Evolutionary conservation across 2,329 filamentous ascomycete genomes (phyloP), one percentile per base, ranked within the genome.

Genomic region (Diaporthe sp.): DNA sequence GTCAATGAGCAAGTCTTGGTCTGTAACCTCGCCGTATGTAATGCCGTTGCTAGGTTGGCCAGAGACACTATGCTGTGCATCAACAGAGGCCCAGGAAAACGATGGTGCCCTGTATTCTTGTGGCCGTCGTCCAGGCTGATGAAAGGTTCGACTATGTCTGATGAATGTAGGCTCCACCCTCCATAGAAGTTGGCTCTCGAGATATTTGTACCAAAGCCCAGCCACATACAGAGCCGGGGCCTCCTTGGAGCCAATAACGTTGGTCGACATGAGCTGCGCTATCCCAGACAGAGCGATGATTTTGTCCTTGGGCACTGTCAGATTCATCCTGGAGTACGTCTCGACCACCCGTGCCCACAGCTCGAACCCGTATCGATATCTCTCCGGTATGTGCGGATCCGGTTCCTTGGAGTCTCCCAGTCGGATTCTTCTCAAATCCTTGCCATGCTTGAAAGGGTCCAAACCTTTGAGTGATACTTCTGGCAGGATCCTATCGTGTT

Each of bases 251-350:
- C 70, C 62, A 10, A 72, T 5, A 4, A 68, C 12, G 1, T 25
- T 39, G 4, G n/a, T 51, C 3, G 71, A 31, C 68, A 78, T 77
- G 10, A 44, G 28, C 2, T 67, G 57, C 0, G 71, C 77, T 8
- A 77, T 74, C 0, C 73, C 76, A 1, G 71, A 75, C 0, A 78
- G 51, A 1, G 77, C 77, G 19, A 77, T 76, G 12, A 76, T 68
- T 19, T 77, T 77, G 55, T 78, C 73, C 10, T 22, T 44, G 3
- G 12, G 25, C 13, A 46, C n/a, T 1, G 68, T 76, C 2, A 76
- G 9, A 12, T 55, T 17, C 25, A 55, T 12, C 17, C 51, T 68
- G 8, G 73, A 72, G 3, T 75, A 73, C 44, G 25, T 61, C 25
- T 75, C 60, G 0, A 71, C 75, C 15, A 75, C 37, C 0, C 44